phyloP scores from a whole-genome alignment of 805 yeast genomes.

The Vanderwaltozyma polyspora region DNA sequence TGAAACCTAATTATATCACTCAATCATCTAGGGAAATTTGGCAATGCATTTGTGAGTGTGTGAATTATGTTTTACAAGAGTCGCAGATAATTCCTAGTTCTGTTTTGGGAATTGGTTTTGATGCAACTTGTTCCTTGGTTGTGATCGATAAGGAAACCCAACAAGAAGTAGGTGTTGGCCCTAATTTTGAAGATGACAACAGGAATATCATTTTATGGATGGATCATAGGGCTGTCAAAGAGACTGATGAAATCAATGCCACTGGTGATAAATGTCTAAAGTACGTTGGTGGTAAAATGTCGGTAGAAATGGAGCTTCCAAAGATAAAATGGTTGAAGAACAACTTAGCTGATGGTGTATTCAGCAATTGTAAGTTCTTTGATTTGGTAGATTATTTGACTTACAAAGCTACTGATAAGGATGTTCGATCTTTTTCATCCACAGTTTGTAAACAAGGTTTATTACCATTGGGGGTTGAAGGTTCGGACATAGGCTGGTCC shows the following conservation, averaged over 20 bases:
- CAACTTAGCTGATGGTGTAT: constrained; percentile 54
- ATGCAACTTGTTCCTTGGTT: constrained; percentile 93
- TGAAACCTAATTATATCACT: constrained; percentile 63
- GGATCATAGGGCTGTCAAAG: constrained; percentile 90
- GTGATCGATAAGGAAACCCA: constrained; percentile 57
- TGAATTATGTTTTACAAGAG: constrained; percentile 60
- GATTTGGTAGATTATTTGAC: constrained; percentile 89
- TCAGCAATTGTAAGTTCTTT: constrained; percentile 62
- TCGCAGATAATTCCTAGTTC: constrained; percentile 56
- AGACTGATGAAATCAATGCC: constrained; percentile 70
- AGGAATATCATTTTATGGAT: constrained; percentile 93
- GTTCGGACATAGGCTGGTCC: constrained; percentile 82
- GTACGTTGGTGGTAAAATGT: constrained; percentile 96
- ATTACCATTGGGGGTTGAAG: constrained; percentile 86
- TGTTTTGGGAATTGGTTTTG: constrained; percentile 86
- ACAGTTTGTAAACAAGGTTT: constrained; percentile 94
- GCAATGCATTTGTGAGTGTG: constrained; percentile 78
- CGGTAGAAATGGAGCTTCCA: constrained; percentile 96
- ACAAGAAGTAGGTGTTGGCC: constrained; percentile 80
- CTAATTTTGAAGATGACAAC: constrained; percentile 58
- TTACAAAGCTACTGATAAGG: constrained; percentile 79
- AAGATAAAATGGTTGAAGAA: constrained; percentile 93
- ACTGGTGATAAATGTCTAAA: constrained; percentile 70
- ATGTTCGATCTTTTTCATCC: constrained; percentile 80
- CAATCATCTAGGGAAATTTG: constrained; percentile 89